Percentiles rank a stretch among this genome's conserved stretches.
Conservation (phyloP, 169 alveolate species). For the Cryptosporidium ubiquitum region DNA sequence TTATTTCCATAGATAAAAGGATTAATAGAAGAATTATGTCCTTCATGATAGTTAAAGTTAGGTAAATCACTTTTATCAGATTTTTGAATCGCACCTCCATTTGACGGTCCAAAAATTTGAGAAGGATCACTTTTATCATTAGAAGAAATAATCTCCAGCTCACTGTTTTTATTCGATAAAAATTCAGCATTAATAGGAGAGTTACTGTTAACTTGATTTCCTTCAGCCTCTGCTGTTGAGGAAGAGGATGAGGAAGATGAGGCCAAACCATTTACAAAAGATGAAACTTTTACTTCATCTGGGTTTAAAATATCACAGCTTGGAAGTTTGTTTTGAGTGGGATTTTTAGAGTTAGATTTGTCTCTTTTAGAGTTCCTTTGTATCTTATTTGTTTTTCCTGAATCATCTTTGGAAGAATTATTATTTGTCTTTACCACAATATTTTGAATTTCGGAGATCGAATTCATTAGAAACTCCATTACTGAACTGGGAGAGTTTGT, state of each 20-base stretch:
- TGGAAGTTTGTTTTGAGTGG: not conserved
- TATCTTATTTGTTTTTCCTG: slow-evolving; percentile 6
- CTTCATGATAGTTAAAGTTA: not conserved
- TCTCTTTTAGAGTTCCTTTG: slow-evolving; percentile 38
- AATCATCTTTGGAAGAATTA: slow-evolving; percentile 32
- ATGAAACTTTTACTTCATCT: slow-evolving; percentile 2
- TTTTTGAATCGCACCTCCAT: not conserved
- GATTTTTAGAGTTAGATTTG: not conserved
- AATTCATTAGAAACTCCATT: slow-evolving; percentile 46
- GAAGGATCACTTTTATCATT: not conserved
- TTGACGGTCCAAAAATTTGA: not conserved
- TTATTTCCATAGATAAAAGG: not conserved
- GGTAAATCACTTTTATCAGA: not conserved
- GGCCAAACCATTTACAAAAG: not conserved
- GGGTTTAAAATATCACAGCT: not conserved
- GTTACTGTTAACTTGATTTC: not conserved
- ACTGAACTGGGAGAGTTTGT: slow-evolving; percentile 26
- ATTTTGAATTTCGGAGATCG: slow-evolving; percentile 42
- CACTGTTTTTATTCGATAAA: not conserved
- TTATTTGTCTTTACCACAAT: slow-evolving; percentile 28
- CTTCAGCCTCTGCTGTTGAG: not conserved
- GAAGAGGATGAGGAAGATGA: not conserved
- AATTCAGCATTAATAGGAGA: slow-evolving; percentile 27
- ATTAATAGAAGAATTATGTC: not conserved
- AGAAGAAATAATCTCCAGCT: not conserved